Conservation (phyloP, 164 flowering plant genomes). For the Kingdonia uniflora region DNA sequence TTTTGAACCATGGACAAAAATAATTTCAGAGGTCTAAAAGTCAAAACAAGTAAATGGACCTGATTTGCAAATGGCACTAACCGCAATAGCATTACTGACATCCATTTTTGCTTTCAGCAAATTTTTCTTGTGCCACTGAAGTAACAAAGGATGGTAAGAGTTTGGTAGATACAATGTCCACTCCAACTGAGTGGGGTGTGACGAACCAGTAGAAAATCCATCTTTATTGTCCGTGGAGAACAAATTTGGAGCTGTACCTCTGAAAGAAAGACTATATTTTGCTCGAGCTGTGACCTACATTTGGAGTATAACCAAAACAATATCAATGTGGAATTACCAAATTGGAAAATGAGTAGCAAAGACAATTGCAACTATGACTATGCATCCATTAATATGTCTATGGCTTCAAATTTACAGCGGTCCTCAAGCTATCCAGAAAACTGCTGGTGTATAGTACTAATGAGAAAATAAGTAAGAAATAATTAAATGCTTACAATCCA, state of each 20-base stretch:
- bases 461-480: too few species aligned
- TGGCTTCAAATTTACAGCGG: too few species aligned
- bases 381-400: too few species aligned
- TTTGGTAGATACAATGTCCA: constrained; percentile 70
- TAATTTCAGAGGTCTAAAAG: too few species aligned
- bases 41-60: neutral
- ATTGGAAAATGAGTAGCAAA: neutral
- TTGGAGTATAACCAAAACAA: neutral
- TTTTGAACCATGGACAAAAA: too few species aligned
- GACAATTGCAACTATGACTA: too few species aligned
- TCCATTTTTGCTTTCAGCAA: constrained; percentile 48
- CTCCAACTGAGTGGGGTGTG: constrained; percentile 24
- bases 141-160: constrained; percentile 78
- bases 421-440: too few species aligned
- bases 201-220: constrained; percentile 11
- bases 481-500: too few species aligned
- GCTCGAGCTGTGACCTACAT: constrained; percentile 86
- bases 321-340: constrained; percentile 1
- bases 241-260: constrained; percentile 66
- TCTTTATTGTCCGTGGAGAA: constrained; percentile 22
- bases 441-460: too few species aligned
- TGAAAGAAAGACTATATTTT: constrained; percentile 59
- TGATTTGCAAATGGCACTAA: constrained; percentile 26
- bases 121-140: constrained; percentile 51
- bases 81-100: constrained; percentile 44